Base-by-base conservation (phyloP, 1,284 basidiomycete genomes). In the Amylostereum areolatum region DNA sequence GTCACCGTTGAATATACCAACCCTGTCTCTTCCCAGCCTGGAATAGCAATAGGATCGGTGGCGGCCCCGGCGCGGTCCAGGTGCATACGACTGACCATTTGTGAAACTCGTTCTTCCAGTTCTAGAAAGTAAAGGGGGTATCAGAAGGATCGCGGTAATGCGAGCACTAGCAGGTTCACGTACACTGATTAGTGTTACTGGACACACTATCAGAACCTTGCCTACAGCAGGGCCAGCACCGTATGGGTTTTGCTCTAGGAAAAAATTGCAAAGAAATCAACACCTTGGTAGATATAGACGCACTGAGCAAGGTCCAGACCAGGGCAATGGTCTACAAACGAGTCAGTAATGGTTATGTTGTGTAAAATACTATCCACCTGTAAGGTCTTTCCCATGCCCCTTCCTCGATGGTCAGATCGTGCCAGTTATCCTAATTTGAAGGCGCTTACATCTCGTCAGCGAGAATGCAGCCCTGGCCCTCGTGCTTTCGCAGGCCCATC, bases 331-430 rank as follows among this genome's bases (percentile, higher is more conserved):
- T 94, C 81, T 96, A 68, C 18, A 69, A 47, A 36, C 32, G 44
- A 29, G 35, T 48, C 25, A 47, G 42, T 39, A 37, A 50, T 28
- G 48, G 34, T 24, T 9, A 41, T 11, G 27, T 45, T n/a, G 36
- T 37, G 46, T 24, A 12, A 46, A 45, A 27, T 18, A 43, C 47
- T 32, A 40, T 59, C 43, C 52, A 77, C 85, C 72, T 90, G 87
- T n/a, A 91, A 69, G 0, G 94, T 97, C 70, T 97, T 97, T 12
- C 94, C 94, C 49, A 97, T 79, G 43, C 94, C 93, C 92, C 93
- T 95, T 49, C n/a, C n/a, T n/a, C n/a, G n/a, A n/a, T 39, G 39
- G 37, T 43, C 8, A 30, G 25, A 29, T 8, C 47, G 28, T 40
- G 18, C 40, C 48, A 47, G 31, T 33, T 34, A 36, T 25, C 9